Evolutionary conservation across 139 green algal genomes (phyloP).

Genomic region (Chlorella sorokiniana): DNA sequence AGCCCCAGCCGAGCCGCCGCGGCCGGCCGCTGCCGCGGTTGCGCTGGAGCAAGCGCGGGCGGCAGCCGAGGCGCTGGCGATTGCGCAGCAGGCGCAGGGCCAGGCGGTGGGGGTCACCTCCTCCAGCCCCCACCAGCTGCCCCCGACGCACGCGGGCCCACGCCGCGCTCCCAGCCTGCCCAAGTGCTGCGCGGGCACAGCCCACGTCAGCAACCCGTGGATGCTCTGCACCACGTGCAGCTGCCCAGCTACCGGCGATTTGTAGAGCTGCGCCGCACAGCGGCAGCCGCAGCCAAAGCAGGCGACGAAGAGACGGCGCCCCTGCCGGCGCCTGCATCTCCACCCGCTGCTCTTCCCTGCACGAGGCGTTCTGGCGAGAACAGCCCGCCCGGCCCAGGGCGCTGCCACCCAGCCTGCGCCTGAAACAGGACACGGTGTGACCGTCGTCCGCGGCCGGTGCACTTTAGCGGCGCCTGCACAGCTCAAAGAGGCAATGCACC

Average conservation of each 20-base stretch:
- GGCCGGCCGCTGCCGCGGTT: not conserved
- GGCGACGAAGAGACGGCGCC: not conserved
- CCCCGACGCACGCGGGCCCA: not conserved
- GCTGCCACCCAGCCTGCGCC: too few species aligned
- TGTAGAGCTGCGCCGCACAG: not conserved
- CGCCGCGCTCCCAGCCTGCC: not conserved
- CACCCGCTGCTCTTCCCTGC: not conserved
- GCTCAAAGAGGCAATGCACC: too few species aligned
- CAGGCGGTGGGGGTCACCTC: not conserved
- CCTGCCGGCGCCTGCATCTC: not conserved
- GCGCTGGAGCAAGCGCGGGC: not conserved
- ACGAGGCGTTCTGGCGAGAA: not conserved
- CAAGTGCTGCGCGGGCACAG: not conserved
- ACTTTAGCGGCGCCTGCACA: too few species aligned
- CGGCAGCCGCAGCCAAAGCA: not conserved
- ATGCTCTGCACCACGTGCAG: conserved; percentile 3
- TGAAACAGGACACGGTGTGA: too few species aligned
- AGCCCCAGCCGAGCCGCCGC: not conserved
- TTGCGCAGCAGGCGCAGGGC: not conserved
- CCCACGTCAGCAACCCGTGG: not conserved
- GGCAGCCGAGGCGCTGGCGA: conserved; percentile 5
- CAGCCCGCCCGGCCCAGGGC: too few species aligned
- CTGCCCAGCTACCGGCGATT: conserved; percentile 8
- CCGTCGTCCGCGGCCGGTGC: too few species aligned
- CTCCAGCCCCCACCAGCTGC: not conserved